These are phyloP conservation scores for Platanthera guangdongensis DNA, from an alignment of 106 monocot species.

Conservation along the genomic window DNA sequence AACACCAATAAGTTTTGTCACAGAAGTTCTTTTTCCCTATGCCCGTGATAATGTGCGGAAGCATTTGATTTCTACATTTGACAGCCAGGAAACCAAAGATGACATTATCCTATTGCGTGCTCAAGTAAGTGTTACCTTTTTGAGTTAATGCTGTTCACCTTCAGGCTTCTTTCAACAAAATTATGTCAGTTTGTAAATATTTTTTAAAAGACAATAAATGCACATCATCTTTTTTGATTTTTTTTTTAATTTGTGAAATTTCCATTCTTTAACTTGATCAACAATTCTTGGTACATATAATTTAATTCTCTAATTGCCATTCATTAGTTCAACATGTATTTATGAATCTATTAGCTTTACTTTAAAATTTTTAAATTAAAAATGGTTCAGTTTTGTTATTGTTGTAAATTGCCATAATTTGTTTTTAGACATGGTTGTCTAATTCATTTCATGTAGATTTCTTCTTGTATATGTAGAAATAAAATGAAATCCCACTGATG, in stretches of 20 bases:
- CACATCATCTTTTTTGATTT: no score
- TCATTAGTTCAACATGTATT: not conserved
- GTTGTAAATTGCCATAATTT: not conserved
- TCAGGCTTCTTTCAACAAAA: not conserved
- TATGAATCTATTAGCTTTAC: not conserved
- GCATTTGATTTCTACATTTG: constrained; percentile 75
- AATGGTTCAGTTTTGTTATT: not conserved
- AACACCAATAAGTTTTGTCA: constrained; percentile 93
- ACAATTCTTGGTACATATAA: not conserved
- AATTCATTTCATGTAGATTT: not conserved
- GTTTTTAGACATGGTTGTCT: not conserved
- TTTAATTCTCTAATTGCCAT: not conserved
- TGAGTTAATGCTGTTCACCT: not conserved
- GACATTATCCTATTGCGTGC: constrained; percentile 73
- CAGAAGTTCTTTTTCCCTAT: constrained; percentile 92
- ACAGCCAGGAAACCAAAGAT: constrained; percentile 73
- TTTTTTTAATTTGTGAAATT: no score
- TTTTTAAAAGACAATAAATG: no score
- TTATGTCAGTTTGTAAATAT: not conserved
- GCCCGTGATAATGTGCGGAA: constrained; percentile 83
- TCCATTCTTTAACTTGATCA: not conserved
- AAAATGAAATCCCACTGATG: not conserved
- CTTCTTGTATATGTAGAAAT: not conserved
- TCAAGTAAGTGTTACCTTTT: constrained; percentile 48
- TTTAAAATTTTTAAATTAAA: not conserved